A percentile compares a stretch with the other conserved stretches of the same genome.
These are phyloP conservation scores for Termitomyces bulborhizus DNA, from an alignment of 768 basidiomycete genomes.

Conservation along the genomic window DNA sequence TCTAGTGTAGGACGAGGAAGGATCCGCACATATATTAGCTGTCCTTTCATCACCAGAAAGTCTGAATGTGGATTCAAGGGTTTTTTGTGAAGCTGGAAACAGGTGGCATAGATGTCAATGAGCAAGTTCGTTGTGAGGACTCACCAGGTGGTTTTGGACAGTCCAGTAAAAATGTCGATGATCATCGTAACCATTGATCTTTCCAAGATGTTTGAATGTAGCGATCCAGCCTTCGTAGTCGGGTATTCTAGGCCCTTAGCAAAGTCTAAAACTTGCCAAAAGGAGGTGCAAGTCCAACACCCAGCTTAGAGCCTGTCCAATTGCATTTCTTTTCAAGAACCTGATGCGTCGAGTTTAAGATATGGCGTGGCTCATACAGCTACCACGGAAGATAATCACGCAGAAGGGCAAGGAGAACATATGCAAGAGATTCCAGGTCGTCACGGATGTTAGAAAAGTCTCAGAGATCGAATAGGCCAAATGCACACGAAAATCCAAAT, in stretches of 20 bases:
- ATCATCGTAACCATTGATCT: neutral
- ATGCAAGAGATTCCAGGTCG: neutral
- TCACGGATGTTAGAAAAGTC: too few relatives aligned
- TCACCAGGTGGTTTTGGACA: neutral
- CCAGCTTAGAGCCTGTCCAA: neutral
- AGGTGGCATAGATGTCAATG: neutral
- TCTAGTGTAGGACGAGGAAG: neutral
- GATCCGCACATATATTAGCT: too few relatives aligned
- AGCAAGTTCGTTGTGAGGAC: neutral
- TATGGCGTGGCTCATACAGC: neutral
- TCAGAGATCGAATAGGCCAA: too few relatives aligned
- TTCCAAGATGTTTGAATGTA: neutral
- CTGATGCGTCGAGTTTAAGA: neutral
- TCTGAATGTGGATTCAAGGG: neutral
- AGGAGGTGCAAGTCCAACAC: too few relatives aligned
- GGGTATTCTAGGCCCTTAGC: neutral
- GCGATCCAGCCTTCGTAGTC: neutral
- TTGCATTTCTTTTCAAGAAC: neutral
- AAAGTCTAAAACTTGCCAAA: neutral
- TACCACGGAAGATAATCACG: neutral
- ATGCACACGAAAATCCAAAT: too few relatives aligned
- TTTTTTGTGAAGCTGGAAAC: neutral
- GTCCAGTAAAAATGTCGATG: neutral
- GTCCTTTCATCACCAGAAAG: too few relatives aligned
- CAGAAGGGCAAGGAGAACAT: neutral